Conservation (phyloP, 768 basidiomycete genomes). For the Macrolepiota dolichaula region DNA sequence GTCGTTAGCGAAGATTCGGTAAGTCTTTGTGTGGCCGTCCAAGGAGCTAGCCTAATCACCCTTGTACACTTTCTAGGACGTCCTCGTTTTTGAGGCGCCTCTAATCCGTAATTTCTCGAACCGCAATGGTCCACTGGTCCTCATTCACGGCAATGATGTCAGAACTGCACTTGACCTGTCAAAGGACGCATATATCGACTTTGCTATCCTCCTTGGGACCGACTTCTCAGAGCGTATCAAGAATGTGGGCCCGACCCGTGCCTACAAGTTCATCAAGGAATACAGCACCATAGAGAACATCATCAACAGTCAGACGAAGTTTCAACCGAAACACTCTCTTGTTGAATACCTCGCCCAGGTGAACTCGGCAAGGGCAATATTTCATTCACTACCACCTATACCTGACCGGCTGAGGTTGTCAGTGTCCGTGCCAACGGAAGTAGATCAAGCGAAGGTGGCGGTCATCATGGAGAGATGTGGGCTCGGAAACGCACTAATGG, state of each 20-base stretch:
- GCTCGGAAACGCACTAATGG: slow-evolving; percentile 38
- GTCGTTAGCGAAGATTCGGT: slow-evolving; percentile 92
- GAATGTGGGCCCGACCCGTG: slow-evolving; percentile 74
- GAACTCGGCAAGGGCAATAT: slow-evolving; percentile 57
- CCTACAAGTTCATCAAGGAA: slow-evolving; percentile 70
- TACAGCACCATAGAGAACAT: slow-evolving; percentile 73
- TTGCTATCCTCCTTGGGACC: slow-evolving; percentile 83
- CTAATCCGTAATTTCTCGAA: slow-evolving; percentile 75
- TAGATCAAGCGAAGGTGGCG: slow-evolving; percentile 39
- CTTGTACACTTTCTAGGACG: slow-evolving; percentile 53
- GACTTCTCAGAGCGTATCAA: slow-evolving; percentile 87
- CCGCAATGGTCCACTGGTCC: slow-evolving; percentile 52
- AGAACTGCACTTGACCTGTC: slow-evolving; percentile 56
- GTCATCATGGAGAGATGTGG: slow-evolving; percentile 48
- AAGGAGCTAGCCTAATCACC: slow-evolving; percentile 9
- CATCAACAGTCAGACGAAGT: slow-evolving; percentile 48
- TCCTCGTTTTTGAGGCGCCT: slow-evolving; percentile 79
- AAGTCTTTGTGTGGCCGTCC: slow-evolving; percentile 17
- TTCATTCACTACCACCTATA: slow-evolving; percentile 61
- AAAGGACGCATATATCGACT: slow-evolving; percentile 68
- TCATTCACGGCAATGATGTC: slow-evolving; percentile 63
- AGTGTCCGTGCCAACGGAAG: slow-evolving; percentile 21
- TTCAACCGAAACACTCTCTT: slow-evolving; percentile 42
- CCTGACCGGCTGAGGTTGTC: slow-evolving; percentile 32
- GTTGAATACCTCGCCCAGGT: slow-evolving; percentile 65